Percentiles rank a stretch among this genome's conserved stretches.
Conservation (phyloP, 2,329 filamentous ascomycete species). For the Fusarium aywerte region DNA sequence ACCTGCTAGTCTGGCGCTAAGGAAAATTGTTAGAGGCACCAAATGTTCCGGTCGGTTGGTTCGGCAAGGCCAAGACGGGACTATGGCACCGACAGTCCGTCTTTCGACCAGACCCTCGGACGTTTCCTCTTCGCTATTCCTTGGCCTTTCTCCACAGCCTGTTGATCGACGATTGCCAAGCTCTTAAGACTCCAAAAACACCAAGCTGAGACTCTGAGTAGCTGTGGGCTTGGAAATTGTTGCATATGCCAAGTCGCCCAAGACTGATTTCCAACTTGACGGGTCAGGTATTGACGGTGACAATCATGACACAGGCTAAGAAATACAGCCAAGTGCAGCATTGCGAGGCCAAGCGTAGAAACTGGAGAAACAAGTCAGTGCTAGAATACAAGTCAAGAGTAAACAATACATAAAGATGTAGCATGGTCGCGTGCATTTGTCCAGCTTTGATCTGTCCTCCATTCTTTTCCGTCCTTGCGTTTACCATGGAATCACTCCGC, state of each 20-base stretch:
- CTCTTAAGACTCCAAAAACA: too few species aligned
- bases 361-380: neutral
- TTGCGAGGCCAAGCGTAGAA: neutral
- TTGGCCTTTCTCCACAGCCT: fast-evolving
- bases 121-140: neutral
- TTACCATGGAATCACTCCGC: neutral
- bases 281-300: neutral
- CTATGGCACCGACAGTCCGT: neutral
- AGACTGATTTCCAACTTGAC: neutral
- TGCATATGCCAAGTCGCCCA: neutral
- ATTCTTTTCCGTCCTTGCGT: neutral
- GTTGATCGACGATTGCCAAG: neutral
- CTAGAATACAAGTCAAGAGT: too few species aligned
- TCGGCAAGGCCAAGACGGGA: neutral
- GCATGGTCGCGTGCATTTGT: neutral
- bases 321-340: neutral
- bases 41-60: neutral
- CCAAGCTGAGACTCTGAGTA: neutral
- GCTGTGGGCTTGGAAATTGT: neutral
- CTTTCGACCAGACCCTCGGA: neutral
- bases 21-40: neutral
- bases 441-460: neutral
- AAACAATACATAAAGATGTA: neutral
- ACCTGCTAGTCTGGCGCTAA: too few species aligned
- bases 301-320: neutral